phyloP scores from a whole-genome alignment of 2,329 filamentous ascomycete genomes.

The Aquanectria penicillioides region DNA sequence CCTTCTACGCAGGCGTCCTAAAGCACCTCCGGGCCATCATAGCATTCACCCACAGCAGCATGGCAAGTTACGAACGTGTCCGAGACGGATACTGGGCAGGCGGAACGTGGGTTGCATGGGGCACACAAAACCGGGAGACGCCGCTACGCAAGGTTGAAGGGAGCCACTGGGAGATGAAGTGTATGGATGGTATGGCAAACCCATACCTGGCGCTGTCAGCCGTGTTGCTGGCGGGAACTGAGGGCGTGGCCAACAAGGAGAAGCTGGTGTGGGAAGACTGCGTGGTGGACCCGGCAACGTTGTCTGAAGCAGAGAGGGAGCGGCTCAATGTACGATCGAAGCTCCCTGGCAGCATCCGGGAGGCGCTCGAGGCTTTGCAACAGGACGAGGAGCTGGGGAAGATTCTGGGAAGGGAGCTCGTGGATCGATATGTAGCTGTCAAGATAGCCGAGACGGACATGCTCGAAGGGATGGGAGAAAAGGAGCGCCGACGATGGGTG shows the following conservation, averaged over 20 bases:
- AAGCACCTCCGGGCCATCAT: constrained; percentile 71
- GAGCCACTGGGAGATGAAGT: constrained; percentile 82
- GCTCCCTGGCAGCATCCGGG: constrained; percentile 64
- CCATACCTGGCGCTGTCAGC: constrained; percentile 69
- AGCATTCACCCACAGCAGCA: constrained; percentile 74
- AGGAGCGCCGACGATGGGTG: constrained; percentile 65
- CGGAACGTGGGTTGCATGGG: constrained; percentile 83
- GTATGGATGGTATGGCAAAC: constrained; percentile 82
- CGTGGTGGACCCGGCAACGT: constrained; percentile 59
- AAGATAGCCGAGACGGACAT: constrained; percentile 67
- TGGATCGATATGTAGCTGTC: constrained; percentile 65
- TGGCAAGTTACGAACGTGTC: constrained; percentile 75
- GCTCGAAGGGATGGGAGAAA: constrained; percentile 54
- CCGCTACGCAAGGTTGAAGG: constrained; percentile 74
- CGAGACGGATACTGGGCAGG: constrained; percentile 79
- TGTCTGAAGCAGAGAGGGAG: constrained; percentile 59
- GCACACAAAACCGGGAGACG: constrained; percentile 81
- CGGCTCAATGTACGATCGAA: constrained; percentile 62
- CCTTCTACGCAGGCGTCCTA: constrained; percentile 79
- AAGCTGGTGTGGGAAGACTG: constrained; percentile 64
- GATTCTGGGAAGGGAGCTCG: constrained; percentile 59
- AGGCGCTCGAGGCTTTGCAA: constrained; percentile 64
- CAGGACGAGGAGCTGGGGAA: constrained; percentile 57
- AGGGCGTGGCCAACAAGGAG: constrained; percentile 42
- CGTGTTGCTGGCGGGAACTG: constrained; percentile 45